Base-by-base conservation (phyloP, 2,329 filamentous ascomycete species). In the Cladophialophora chaetospira region DNA sequence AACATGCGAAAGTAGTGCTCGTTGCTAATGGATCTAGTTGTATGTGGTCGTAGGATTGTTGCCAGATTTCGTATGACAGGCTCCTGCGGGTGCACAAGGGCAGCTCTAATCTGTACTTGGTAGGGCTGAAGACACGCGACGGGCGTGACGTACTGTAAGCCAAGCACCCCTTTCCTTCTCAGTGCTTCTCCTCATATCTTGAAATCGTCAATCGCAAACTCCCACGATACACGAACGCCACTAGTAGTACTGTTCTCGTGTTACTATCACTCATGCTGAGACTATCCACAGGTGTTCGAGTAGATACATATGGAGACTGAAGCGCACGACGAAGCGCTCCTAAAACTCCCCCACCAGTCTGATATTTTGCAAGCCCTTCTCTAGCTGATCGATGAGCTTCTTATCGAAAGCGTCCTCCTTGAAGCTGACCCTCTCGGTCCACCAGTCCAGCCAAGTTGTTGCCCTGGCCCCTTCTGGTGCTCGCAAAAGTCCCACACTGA, bases 361-460 rank as follows among this genome's bases (percentile, higher is more conserved):
- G 29, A 60, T 53, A 6, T 31, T 35, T 10, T 44, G 42, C 33
- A 65, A 38, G 9, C 63, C 61, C 23, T 35, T 36, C 50, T 59
- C 58, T 25, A 66, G 43, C 2, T 38, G 28, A 25, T 35, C 29
- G 29, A 65, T 58, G 13, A 75, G 60, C 6, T 63, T 55, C 49
- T 63, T 62, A 49, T 74, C 71, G 31, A 67, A 49, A 5, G 75
- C 75, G 62, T 86, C 80, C 64, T 87, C 83, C 0, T 73, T 69
- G 68, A 83, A 88, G 62, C 84, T 86, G 3, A 87, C 77, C 53
- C 82, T 73, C 2, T 68, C 73, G 2, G 72, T 80, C 68, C 78
- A 80, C 86, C 87, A 90, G 19, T 84, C 76, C 38, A 89, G 65
- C 82, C 83, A 87, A 0, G 67, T 68, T 65, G 83, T 79, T 2